A percentile compares a stretch with the other conserved stretches of the same genome.
Conservation (phyloP, 768 basidiomycete genomes). For the Auricularia sp. region DNA sequence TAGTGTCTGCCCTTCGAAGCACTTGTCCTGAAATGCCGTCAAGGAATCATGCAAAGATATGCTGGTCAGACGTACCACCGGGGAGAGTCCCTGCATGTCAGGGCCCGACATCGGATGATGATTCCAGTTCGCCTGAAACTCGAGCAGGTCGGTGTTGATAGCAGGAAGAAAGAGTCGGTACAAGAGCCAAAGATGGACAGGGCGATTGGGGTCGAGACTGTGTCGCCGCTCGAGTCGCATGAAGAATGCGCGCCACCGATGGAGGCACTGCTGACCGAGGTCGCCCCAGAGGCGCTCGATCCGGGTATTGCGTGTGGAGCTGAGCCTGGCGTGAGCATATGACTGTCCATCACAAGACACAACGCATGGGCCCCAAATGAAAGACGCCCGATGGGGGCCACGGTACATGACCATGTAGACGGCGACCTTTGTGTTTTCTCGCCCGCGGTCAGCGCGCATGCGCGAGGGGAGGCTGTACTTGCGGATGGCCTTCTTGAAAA, state of each 20-base stretch:
- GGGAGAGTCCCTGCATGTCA: constrained; percentile 15
- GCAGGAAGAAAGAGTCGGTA: constrained; percentile 28
- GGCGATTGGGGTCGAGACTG: constrained; percentile 19
- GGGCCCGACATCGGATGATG: constrained; percentile 22
- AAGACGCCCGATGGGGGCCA: constrained; percentile 21
- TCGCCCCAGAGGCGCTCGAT: constrained; percentile 40
- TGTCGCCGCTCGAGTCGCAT: constrained; percentile 24
- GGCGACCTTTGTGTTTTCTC: constrained; percentile 26
- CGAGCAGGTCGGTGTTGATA: constrained; percentile 27
- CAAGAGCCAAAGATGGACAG: constrained; percentile 33
- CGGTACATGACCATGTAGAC: constrained; percentile 25
- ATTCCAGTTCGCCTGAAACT: constrained; percentile 31
- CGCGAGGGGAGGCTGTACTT: constrained; percentile 19
- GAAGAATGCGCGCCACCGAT: constrained; percentile 35
- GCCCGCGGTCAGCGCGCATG: constrained; percentile 23
- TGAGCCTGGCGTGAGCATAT: constrained; percentile 5
- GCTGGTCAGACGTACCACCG: constrained; percentile 8
- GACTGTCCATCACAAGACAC: not conserved
- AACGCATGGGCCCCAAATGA: constrained; percentile 20
- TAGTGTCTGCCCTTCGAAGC: constrained; percentile 1
- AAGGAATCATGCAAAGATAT: not conserved
- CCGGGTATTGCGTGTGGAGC: constrained; percentile 30
- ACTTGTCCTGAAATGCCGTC: constrained; percentile 8
- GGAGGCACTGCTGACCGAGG: constrained; percentile 28
- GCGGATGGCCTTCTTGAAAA: constrained; percentile 13